phyloP scores from a whole-genome alignment of 2,329 filamentous ascomycete genomes.

The Talaromyces sp. region DNA sequence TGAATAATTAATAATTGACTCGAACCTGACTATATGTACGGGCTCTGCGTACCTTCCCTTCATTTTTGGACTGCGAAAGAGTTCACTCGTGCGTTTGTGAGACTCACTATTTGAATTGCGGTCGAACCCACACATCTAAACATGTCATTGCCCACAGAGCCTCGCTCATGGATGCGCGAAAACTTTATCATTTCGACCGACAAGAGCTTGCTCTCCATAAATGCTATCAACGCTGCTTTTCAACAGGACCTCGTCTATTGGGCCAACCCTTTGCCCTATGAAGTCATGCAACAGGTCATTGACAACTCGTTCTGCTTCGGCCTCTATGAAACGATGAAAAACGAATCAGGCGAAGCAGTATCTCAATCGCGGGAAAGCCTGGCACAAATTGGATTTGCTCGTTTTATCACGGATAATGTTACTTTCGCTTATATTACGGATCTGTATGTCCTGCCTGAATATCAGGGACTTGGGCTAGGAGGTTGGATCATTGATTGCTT shows the following conservation, averaged over 20 bases:
- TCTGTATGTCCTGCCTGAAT: slow-evolving; percentile 7
- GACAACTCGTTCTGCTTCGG: not conserved
- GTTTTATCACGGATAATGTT: slow-evolving; percentile 12
- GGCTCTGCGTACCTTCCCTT: too few species aligned
- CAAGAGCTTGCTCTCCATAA: not conserved
- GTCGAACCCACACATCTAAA: too few species aligned
- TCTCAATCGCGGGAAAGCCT: not conserved
- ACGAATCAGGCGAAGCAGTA: not conserved
- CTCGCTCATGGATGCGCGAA: too few species aligned
- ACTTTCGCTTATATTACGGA: slow-evolving; percentile 18
- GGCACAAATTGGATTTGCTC: slow-evolving; percentile 14
- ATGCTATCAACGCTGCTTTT: not conserved
- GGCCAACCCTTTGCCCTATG: not conserved
- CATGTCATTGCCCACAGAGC: too few species aligned
- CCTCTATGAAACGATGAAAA: not conserved
- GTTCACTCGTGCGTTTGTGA: too few species aligned
- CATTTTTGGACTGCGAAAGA: too few species aligned
- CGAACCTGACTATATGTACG: too few species aligned
- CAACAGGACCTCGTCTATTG: not conserved
- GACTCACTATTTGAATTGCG: too few species aligned
- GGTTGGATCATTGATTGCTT: slow-evolving; percentile 19
- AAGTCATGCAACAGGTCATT: not conserved
- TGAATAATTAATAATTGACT: too few species aligned
- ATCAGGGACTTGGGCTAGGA: slow-evolving; percentile 12
- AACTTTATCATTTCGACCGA: not conserved